A percentile compares a stretch with the other conserved stretches of the same genome.
These are phyloP conservation scores for Aspergillus felis DNA, from an alignment of 2,329 filamentous ascomycete species.

Conservation along the genomic window DNA sequence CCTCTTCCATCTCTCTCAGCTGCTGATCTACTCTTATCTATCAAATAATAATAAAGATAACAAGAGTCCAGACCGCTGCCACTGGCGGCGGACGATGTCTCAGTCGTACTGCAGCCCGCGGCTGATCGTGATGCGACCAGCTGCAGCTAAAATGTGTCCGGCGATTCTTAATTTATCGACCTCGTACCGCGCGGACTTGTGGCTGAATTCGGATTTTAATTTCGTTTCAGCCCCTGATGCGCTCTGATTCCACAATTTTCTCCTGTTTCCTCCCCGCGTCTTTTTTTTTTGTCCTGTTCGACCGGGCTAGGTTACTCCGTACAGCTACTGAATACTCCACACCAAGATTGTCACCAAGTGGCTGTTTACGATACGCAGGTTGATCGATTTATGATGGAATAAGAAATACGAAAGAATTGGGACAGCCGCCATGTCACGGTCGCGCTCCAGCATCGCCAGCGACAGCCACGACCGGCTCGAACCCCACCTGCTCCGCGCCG, in stretches of 20 bases:
- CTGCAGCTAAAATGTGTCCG: constrained; percentile 4
- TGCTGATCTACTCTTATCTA: background rate
- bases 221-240: constrained; percentile 1
- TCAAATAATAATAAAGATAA: background rate
- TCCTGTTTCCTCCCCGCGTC: constrained; percentile 1
- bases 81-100: background rate
- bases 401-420: background rate
- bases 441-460: constrained; percentile 32
- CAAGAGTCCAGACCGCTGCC: background rate
- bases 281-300: constrained; percentile 14
- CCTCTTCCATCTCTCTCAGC: background rate
- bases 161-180: constrained; percentile 7
- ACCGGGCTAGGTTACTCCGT: background rate
- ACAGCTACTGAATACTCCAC: background rate
- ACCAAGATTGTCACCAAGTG: constrained; percentile 1
- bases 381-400: background rate
- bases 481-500: constrained; percentile 39
- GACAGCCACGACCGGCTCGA: constrained; percentile 38
- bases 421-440: constrained; percentile 22
- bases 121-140: background rate
- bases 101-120: background rate
- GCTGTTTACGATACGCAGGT: background rate
- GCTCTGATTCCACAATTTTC: background rate
- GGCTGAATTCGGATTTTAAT: constrained; percentile 7
- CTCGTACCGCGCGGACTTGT: constrained; percentile 2